A percentile compares a stretch with the other conserved stretches of the same genome.
Evolutionary conservation across 164 flowering plant genomes (phyloP).

Genomic region (Echeveria elegans): DNA sequence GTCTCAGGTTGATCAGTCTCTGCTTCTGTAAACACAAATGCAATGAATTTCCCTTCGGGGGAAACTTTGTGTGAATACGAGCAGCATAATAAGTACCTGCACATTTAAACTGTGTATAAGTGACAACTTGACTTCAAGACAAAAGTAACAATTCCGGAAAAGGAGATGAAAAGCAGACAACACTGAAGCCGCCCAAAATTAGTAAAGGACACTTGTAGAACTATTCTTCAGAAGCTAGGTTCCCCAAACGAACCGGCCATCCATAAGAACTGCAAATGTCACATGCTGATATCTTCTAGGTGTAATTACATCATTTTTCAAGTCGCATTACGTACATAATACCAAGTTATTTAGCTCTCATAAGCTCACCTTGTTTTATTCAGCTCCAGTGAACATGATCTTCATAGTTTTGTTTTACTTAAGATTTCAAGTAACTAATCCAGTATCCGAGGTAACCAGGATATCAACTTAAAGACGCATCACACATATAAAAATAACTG

Average conservation of each 20-base stretch:
- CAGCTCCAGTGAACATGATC: background rate
- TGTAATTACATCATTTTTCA: background rate
- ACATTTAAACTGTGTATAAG: conserved; percentile 9
- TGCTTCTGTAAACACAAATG: no score
- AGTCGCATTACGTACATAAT: background rate
- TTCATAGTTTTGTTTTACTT: no score
- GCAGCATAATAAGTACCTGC: no score
- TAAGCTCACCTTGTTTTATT: no score
- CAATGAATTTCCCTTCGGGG: conserved; percentile 93
- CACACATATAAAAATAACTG: background rate
- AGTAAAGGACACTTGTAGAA: background rate
- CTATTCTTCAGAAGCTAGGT: background rate
- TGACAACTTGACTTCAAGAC: background rate
- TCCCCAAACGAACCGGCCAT: no score
- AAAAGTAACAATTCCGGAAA: background rate
- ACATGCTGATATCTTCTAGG: background rate
- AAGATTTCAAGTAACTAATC: background rate
- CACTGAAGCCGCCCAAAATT: background rate
- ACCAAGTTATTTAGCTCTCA: conserved; percentile 9
- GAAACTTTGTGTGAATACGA: conserved; percentile 93
- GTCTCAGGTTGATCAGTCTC: no score
- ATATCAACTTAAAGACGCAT: background rate
- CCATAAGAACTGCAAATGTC: no score
- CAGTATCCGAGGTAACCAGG: background rate
- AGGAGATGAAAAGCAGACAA: background rate